Evolutionary conservation across 2,329 filamentous ascomycete species (phyloP).

Genomic region (Chrysoporthe puriensis): DNA sequence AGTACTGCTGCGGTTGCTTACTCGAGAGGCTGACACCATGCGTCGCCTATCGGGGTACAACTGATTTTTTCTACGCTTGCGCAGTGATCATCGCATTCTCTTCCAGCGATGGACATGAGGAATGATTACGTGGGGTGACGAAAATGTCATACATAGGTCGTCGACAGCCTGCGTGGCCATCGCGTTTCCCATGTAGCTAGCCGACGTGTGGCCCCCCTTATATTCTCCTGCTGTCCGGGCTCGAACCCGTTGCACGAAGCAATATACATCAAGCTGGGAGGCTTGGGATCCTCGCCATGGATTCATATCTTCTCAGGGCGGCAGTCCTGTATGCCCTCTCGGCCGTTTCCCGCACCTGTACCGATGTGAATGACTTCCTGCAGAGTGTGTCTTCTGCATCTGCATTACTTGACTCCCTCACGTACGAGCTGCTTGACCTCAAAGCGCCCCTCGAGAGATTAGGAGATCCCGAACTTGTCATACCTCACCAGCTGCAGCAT

Average conservation of each 20-base stretch:
- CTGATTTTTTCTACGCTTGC: not conserved
- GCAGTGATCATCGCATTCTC: not conserved
- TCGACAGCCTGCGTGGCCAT: not conserved
- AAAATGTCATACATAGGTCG: not conserved
- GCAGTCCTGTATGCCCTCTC: conserved; percentile 23
- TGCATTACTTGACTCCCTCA: conserved; percentile 19
- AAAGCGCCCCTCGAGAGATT: conserved; percentile 21
- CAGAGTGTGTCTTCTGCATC: conserved; percentile 14
- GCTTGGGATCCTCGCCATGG: conserved; percentile 4
- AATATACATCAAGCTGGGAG: not conserved
- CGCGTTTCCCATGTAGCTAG: not conserved
- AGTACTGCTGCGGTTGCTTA: not conserved
- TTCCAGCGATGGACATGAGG: not conserved
- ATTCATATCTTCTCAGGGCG: conserved; percentile 21
- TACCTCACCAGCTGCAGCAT: conserved; percentile 18
- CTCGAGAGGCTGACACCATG: not conserved
- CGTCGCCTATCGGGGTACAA: not conserved
- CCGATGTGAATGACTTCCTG: conserved; percentile 19
- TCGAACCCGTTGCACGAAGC: not conserved
- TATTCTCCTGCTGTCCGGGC: not conserved
- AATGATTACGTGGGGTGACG: not conserved
- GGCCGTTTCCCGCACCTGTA: conserved; percentile 16
- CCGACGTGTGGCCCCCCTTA: not conserved
- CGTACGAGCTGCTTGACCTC: conserved; percentile 26
- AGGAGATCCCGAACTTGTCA: conserved; percentile 21